These are phyloP conservation scores for Carex kokanica DNA, from an alignment of 176 grass and related monocot genomes.

Conservation along the genomic window DNA sequence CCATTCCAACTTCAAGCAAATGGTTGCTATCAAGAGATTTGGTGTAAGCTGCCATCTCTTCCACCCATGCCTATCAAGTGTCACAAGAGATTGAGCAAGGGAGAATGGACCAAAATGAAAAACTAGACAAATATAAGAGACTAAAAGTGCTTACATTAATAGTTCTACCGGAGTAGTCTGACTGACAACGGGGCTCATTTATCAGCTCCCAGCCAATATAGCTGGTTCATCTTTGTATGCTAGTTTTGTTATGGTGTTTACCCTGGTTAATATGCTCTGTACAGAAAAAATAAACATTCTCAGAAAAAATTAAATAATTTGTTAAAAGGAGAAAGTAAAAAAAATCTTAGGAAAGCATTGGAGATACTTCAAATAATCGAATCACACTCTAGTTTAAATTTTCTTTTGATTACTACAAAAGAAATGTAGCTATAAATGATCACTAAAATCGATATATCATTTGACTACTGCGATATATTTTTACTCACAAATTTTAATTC, in stretches of 20 bases:
- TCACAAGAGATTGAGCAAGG: neutral
- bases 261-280: conserved; percentile 41
- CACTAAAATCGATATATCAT: neutral
- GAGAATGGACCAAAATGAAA: neutral
- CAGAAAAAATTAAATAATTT: neutral
- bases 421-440: neutral
- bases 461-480: neutral
- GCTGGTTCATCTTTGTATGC: conserved; percentile 48
- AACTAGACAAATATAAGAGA: neutral
- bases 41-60: conserved; percentile 43
- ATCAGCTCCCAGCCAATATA: conserved; percentile 61
- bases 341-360: neutral
- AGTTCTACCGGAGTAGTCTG: conserved; percentile 42
- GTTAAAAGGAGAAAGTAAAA: neutral
- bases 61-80: conserved; percentile 32
- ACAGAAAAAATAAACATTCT: neutral
- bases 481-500: neutral
- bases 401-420: neutral
- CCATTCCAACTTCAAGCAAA: conserved; percentile 45
- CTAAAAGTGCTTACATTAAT: conserved; percentile 28
- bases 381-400: neutral
- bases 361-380: neutral
- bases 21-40: conserved; percentile 44
- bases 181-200: conserved; percentile 53
- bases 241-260: conserved; percentile 39